Evolutionary conservation across 208 protist species (phyloP), one percentile per base, ranked within the genome.

Genomic region (Trypanosomatidae sp.): DNA sequence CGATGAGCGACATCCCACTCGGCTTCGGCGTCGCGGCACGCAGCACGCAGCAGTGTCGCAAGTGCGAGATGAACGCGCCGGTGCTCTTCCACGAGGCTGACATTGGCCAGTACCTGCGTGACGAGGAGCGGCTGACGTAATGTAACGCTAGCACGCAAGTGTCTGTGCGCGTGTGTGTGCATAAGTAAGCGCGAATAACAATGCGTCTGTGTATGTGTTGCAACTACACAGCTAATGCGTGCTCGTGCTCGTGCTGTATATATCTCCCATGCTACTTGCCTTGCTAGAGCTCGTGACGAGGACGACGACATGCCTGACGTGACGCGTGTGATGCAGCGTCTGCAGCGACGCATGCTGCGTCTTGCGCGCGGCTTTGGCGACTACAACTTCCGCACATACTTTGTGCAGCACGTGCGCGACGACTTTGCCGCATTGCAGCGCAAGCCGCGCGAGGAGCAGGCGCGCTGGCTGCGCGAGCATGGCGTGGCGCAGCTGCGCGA

Each of bases 81-180:
- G 92, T 98, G 7, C 70, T 94, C 32, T 98, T 98, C 60, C 94
- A 98, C 53, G 94, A 98, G 61, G 90, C 92, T 2, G 97, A 99
- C 88, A 75, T 98, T 41, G 97, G 97, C 53, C 95, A 98, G 69
- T 99, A 98, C 77, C 65, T 99, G 11, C 71, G 97, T 26, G 81
- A 97, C 41, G 97, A 99, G 77, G 94, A 96, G n/a, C 53, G 66
- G 13, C 62, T 96, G 49, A 93, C 84, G 53, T 93, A 82, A 70
- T 20, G 19, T 26, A 18, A 26, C 18, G 22, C 13, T 28, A 16
- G 15, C 25, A 26, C 2, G 4, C n/a, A 10, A 52, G 5, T 13
- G 10, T 5, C n/a, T n/a, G n/a, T n/a, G n/a, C n/a, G n/a, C n/a
- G n/a, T n/a, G n/a, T n/a, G n/a, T n/a, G n/a, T n/a, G n/a, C n/a